These are phyloP conservation scores for Tetrahymena borealis DNA, from an alignment of 73 alveolate genomes.

Conservation along the genomic window DNA sequence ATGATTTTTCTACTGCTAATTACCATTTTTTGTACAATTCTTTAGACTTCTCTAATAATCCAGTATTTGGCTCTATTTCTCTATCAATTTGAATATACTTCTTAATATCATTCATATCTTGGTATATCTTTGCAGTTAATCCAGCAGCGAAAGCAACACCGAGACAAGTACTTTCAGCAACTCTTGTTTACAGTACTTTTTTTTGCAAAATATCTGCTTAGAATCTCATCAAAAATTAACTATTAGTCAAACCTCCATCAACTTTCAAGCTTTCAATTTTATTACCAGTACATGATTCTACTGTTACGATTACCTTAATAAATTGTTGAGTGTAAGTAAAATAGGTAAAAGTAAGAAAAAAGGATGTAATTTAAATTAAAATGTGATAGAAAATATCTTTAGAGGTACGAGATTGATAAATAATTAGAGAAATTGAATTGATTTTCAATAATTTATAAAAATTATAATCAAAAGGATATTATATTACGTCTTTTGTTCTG, in stretches of 20 bases:
- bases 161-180: slow-evolving; percentile 24
- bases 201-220: slow-evolving; percentile 38
- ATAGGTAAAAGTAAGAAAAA: neutral
- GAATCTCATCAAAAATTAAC: slow-evolving; percentile 49
- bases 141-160: slow-evolving; percentile 37
- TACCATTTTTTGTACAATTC: slow-evolving; percentile 15
- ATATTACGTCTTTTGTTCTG: slow-evolving; percentile 56
- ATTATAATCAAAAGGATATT: slow-evolving; percentile 3
- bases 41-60: neutral
- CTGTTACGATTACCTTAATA: neutral
- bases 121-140: neutral
- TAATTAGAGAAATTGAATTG: too few species aligned
- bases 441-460: too few species aligned
- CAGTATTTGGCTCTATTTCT: slow-evolving; percentile 2
- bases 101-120: slow-evolving; percentile 2
- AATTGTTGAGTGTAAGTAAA: neutral
- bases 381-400: too few species aligned
- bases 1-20: slow-evolving; percentile 14
- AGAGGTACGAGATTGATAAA: too few species aligned
- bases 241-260: slow-evolving; percentile 73
- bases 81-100: neutral
- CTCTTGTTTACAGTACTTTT: neutral
- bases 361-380: too few species aligned
- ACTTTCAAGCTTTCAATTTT: slow-evolving; percentile 48
- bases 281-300: slow-evolving; percentile 31